Evolutionary conservation across 345 rosid genomes (phyloP).

Genomic region (Eutrema japonicum): DNA sequence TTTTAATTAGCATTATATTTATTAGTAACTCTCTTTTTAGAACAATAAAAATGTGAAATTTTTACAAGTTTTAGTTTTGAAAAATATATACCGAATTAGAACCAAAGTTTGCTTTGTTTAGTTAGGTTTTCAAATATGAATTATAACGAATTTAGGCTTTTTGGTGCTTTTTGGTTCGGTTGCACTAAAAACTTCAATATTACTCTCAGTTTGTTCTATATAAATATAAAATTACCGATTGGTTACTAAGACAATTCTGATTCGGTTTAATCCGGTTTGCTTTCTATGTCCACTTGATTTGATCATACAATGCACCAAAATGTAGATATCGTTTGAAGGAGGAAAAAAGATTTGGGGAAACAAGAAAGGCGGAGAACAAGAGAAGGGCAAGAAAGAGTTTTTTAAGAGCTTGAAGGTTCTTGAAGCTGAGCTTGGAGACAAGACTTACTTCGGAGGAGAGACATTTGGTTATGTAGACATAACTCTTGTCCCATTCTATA

Average conservation of each 20-base stretch:
- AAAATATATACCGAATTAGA: too few relatives aligned
- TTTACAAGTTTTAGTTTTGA: not conserved
- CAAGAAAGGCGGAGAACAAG: conserved; percentile 46
- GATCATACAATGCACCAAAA: not conserved
- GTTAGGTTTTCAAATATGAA: not conserved
- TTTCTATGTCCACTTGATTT: not conserved
- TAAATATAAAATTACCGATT: not conserved
- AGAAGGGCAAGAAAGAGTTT: conserved; percentile 43
- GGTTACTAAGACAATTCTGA: not conserved
- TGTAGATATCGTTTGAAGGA: conserved; percentile 44
- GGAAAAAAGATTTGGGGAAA: conserved; percentile 44
- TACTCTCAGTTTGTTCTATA: not conserved
- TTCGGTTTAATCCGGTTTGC: not conserved
- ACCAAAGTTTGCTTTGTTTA: not conserved
- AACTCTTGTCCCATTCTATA: conserved; percentile 43
- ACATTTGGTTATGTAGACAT: conserved; percentile 44
- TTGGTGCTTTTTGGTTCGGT: too few relatives aligned
- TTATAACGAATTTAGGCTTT: too few relatives aligned
- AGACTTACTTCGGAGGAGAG: conserved; percentile 43
- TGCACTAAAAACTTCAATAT: too few relatives aligned
- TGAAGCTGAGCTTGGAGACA: conserved; percentile 46
- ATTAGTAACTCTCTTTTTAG: not conserved
- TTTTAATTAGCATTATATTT: not conserved
- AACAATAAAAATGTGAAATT: not conserved
- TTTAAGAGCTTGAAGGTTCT: conserved; percentile 41